A percentile compares a stretch with the other conserved stretches of the same genome.
These are phyloP conservation scores for Penicillium alfredii DNA, from an alignment of 495 filamentous ascomycete genomes.

Conservation along the genomic window DNA sequence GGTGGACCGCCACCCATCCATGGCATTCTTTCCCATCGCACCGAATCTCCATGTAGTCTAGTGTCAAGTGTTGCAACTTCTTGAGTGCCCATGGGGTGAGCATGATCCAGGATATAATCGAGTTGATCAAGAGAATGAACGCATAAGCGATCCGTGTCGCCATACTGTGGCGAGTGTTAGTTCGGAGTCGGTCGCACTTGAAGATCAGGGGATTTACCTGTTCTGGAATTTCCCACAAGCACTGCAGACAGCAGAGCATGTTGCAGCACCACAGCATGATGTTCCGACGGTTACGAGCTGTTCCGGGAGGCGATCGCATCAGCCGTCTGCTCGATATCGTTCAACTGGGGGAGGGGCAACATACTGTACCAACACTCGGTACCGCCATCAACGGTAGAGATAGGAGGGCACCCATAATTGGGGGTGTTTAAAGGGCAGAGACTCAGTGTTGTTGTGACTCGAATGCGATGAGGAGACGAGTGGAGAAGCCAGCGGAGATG, in stretches of 20 bases:
- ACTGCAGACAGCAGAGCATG: slow-evolving; percentile 89
- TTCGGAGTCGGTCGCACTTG: neutral
- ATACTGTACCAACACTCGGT: slow-evolving; percentile 79
- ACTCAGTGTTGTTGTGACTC: neutral
- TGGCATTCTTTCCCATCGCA: slow-evolving; percentile 89
- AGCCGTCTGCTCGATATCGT: slow-evolving; percentile 18
- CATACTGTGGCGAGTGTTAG: slow-evolving; percentile 54
- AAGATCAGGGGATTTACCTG: slow-evolving; percentile 52
- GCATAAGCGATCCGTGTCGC: slow-evolving; percentile 97
- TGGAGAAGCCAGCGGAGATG: neutral
- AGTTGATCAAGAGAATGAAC: slow-evolving; percentile 91
- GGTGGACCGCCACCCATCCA: slow-evolving; percentile 92
- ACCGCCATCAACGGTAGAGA: slow-evolving; percentile 84
- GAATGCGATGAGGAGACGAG: neutral
- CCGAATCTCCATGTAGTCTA: slow-evolving; percentile 91
- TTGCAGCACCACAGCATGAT: slow-evolving; percentile 92
- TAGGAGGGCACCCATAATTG: slow-evolving; percentile 76
- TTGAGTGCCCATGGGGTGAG: slow-evolving; percentile 98
- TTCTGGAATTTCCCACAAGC: slow-evolving; percentile 94
- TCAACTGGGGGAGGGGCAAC: slow-evolving; percentile 22
- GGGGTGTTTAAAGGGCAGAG: neutral
- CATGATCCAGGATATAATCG: slow-evolving; percentile 96
- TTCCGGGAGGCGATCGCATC: slow-evolving; percentile 2
- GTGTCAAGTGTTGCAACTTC: slow-evolving; percentile 80
- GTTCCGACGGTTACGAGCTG: slow-evolving; percentile 70